Conservation (phyloP, 768 basidiomycete genomes). For the Leucosporidium yakuticum region DNA sequence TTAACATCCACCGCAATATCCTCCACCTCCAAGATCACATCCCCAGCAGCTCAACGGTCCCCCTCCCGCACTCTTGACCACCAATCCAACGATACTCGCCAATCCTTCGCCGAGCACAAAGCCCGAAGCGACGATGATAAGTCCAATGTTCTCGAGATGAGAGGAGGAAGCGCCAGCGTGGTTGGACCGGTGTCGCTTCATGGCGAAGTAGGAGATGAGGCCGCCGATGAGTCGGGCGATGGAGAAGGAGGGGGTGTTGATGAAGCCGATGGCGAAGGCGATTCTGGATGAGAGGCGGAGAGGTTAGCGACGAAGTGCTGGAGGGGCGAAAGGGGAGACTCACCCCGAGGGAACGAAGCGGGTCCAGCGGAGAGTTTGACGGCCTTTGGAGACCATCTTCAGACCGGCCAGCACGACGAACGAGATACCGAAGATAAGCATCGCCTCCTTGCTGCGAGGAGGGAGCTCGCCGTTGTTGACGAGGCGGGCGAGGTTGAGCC, state of each 20-base stretch:
- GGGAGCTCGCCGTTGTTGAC: conserved; percentile 69
- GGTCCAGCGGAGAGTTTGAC: conserved; percentile 39
- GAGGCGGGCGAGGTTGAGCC: conserved; percentile 47
- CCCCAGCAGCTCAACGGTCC: conserved; percentile 73
- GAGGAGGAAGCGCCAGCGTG: conserved; percentile 36
- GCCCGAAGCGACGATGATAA: conserved; percentile 86
- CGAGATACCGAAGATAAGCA: conserved; percentile 66
- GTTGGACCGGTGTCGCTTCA: conserved; percentile 49
- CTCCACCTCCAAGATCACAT: conserved; percentile 48
- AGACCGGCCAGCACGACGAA: conserved; percentile 63
- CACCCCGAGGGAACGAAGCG: conserved; percentile 41
- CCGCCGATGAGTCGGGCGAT: conserved; percentile 87
- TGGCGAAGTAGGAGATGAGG: conserved; percentile 61
- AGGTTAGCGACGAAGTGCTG: conserved; percentile 49
- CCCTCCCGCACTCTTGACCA: conserved; percentile 67
- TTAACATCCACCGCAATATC: conserved; percentile 29
- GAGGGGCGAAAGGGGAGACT: conserved; percentile 59
- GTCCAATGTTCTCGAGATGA: conserved; percentile 49
- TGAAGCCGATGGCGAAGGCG: conserved; percentile 53
- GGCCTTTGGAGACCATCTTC: conserved; percentile 53
- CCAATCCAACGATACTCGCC: conserved; percentile 69
- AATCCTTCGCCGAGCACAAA: conserved; percentile 95
- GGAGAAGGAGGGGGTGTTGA: conserved; percentile 92
- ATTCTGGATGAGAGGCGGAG: background rate
- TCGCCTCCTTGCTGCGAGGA: conserved; percentile 64